Evolutionary conservation across 306 rosid genomes (phyloP).

Genomic region (Chamaecrista fasciculata): DNA sequence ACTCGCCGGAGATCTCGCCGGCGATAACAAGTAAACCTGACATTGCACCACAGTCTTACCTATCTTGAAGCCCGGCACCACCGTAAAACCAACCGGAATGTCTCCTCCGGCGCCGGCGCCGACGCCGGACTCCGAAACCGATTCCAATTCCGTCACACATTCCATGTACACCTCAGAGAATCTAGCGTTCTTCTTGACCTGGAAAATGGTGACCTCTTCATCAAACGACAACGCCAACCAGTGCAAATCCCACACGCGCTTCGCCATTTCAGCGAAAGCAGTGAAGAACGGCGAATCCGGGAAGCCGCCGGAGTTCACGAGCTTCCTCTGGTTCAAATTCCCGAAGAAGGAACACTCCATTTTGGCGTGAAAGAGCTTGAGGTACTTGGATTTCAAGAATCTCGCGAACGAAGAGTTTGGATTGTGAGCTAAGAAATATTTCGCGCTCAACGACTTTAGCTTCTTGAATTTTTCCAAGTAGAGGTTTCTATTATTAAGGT

Average conservation of each 20-base stretch:
- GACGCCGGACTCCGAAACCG: constrained; percentile 27
- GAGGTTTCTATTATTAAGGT: constrained; percentile 3
- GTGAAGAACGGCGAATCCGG: constrained; percentile 77
- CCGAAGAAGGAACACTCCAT: constrained; percentile 98
- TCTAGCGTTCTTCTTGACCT: constrained; percentile 61
- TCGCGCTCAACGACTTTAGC: constrained; percentile 48
- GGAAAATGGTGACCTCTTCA: constrained; percentile 56
- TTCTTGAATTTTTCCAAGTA: constrained; percentile 66
- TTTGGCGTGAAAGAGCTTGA: constrained; percentile 74
- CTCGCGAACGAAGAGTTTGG: constrained; percentile 55
- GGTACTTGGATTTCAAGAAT: constrained; percentile 65
- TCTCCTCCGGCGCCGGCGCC: constrained; percentile 29
- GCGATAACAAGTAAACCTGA: constrained; percentile 70
- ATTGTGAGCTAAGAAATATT: constrained; percentile 43
- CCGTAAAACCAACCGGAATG: constrained; percentile 68
- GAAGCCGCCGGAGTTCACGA: constrained; percentile 60
- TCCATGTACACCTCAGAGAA: constrained; percentile 97
- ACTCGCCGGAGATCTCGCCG: constrained; percentile 35
- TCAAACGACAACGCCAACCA: constrained; percentile 65
- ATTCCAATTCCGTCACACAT: constrained; percentile 50
- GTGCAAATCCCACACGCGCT: constrained; percentile 76
- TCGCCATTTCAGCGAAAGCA: constrained; percentile 76
- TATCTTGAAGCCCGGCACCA: constrained; percentile 82
- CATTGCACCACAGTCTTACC: constrained; percentile 72
- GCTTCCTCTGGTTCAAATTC: constrained; percentile 74